A percentile compares a stretch with the other conserved stretches of the same genome.
Evolutionary conservation across 306 rosid genomes (phyloP).

Genomic region (Quercus mongolica): DNA sequence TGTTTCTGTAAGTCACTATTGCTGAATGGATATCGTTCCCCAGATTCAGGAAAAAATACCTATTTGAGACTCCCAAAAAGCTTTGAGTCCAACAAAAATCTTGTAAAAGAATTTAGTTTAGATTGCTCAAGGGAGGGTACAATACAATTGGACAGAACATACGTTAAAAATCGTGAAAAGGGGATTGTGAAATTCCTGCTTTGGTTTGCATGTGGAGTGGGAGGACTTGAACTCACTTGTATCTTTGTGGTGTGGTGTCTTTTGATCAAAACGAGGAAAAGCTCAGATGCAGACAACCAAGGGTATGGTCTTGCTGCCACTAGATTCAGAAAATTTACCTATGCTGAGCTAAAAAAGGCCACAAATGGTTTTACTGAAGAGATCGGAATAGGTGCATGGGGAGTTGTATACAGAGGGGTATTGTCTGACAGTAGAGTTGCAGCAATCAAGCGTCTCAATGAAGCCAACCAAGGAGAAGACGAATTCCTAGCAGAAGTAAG

Average conservation of each 20-base stretch:
- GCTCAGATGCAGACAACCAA: constrained; percentile 1
- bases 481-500: too few species aligned
- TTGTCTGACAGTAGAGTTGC: too few species aligned
- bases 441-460: too few species aligned
- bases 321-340: constrained; percentile 35
- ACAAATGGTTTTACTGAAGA: too few species aligned
- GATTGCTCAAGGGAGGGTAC: constrained; percentile 10
- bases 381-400: too few species aligned
- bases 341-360: too few species aligned
- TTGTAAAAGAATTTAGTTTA: not conserved
- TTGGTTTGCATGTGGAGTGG: constrained; percentile 44
- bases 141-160: constrained; percentile 8
- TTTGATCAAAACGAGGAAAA: not conserved
- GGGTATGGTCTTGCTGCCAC: constrained; percentile 27
- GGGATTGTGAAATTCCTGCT: constrained; percentile 20
- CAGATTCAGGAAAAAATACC: constrained; percentile 25
- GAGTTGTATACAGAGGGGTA: too few species aligned
- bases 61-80: constrained; percentile 38
- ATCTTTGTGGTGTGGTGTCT: not conserved
- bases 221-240: constrained; percentile 37
- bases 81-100: not conserved
- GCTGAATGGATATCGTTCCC: constrained; percentile 35
- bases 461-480: too few species aligned
- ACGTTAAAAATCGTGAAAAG: constrained; percentile 5
- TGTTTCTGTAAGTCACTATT: constrained; percentile 46